Percentiles rank a stretch among this genome's conserved stretches.
These are phyloP conservation scores for Fusarium albosuccineum DNA, from an alignment of 2,329 filamentous ascomycete genomes.

Conservation along the genomic window DNA sequence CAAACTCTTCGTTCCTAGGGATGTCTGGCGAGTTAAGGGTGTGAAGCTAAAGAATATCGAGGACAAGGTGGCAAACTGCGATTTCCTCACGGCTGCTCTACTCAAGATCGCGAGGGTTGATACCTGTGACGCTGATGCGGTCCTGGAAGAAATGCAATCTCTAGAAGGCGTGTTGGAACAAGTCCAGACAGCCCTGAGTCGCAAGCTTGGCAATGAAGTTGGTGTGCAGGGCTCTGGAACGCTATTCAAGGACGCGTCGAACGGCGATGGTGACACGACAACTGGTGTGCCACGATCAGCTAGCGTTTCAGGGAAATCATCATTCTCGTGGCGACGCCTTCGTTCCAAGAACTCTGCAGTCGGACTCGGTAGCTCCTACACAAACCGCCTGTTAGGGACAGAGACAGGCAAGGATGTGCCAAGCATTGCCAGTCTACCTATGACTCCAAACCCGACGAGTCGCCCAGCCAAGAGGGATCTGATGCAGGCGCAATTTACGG, in stretches of 20 bases:
- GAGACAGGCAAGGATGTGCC: slow-evolving; percentile 55
- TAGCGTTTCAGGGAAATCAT: slow-evolving; percentile 76
- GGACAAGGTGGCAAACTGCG: slow-evolving; percentile 93
- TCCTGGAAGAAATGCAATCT: slow-evolving; percentile 93
- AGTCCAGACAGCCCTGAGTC: slow-evolving; percentile 79
- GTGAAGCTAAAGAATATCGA: slow-evolving; percentile 93
- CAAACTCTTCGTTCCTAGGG: slow-evolving; percentile 90
- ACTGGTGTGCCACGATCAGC: slow-evolving; percentile 64
- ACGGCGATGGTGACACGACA: slow-evolving; percentile 59
- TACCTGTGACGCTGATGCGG: slow-evolving; percentile 89
- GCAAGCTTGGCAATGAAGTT: slow-evolving; percentile 94
- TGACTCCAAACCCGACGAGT: slow-evolving; percentile 75
- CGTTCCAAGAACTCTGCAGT: slow-evolving; percentile 88
- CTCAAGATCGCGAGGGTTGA: slow-evolving; percentile 87
- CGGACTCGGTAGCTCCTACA: slow-evolving; percentile 65
- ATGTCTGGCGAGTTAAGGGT: slow-evolving; percentile 93
- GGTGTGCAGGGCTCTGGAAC: slow-evolving; percentile 80
- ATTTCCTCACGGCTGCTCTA: slow-evolving; percentile 89
- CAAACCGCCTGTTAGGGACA: slow-evolving; percentile 40
- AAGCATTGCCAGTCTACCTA: slow-evolving; percentile 79
- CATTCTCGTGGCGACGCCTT: slow-evolving; percentile 90
- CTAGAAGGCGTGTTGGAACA: slow-evolving; percentile 89
- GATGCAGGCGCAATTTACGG: slow-evolving; percentile 76
- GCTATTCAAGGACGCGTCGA: slow-evolving; percentile 79
- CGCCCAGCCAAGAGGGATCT: slow-evolving; percentile 80